Base-by-base conservation (phyloP, 257 asterid species). In the Cruciata laevipes region DNA sequence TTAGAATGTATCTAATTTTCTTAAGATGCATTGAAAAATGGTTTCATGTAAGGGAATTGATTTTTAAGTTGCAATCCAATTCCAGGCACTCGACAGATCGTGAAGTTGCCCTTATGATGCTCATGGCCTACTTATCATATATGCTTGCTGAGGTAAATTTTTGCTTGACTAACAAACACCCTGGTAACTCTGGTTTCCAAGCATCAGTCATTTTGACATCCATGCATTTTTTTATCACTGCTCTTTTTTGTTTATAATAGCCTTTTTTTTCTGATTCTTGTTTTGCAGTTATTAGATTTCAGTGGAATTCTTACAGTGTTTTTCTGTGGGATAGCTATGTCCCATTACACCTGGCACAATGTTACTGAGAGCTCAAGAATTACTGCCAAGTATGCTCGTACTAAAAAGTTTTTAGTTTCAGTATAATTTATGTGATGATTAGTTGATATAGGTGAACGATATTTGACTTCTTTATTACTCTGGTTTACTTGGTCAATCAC, bases 311-410 rank as follows among this genome's bases (percentile, higher is more conserved):
- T 80, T 61, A 80, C 85, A 5, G 85, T 80, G 66, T 80, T 80
- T 52, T 80, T 80, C 59, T 80, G 85, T 69, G 85, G 85, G 69
- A 80, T 80, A 56, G 85, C 77, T 7, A 80, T 80, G 85, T 80
- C 82, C 20, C 85, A 80, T 33, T 80, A 80, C 75, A 80, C 85
- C 21, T 80, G 85, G 85, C 80, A 80, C 74, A 80, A 80, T 69
- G 85, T 80, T 52, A 80, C 85, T 14, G 76, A 66, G 75, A 77
- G 80, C 66, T 80, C 85, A 66, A 77, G 85, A 69, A 67, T 69
- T 58, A 80, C 85, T 58, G 75, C 82, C 37, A 80, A 76, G 85
- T 77, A 77, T 53, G 56, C 27, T 32, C 23, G 18, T 23, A 72
- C 55, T 23, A 27, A 27, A 30, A 38, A 30, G 33, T 67, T 32